Evolutionary conservation across 306 rosid genomes (phyloP).

Genomic region (Calophaca sinica): DNA sequence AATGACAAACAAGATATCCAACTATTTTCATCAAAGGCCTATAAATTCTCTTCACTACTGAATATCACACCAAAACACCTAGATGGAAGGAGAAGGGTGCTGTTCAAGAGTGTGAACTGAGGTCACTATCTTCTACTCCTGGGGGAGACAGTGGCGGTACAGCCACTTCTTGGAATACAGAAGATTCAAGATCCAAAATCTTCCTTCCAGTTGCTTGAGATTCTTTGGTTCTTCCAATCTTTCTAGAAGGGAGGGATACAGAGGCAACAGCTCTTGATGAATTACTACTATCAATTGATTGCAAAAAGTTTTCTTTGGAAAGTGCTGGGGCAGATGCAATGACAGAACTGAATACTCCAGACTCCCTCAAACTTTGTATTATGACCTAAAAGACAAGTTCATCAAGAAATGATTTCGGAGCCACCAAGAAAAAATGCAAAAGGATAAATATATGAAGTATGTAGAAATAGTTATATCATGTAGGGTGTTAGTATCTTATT

Average conservation of each 20-base stretch:
- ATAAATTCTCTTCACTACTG: conserved; percentile 36
- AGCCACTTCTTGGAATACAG: conserved; percentile 62
- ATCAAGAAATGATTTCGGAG: conserved; percentile 23
- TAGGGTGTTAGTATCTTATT: conserved; percentile 17
- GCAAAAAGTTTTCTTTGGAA: conserved; percentile 80
- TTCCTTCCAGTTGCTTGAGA: conserved; percentile 68
- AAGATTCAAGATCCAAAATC: conserved; percentile 59
- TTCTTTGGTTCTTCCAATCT: conserved; percentile 51
- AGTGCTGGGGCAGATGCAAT: conserved; percentile 78
- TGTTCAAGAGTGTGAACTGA: conserved; percentile 41
- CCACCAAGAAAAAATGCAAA: background rate
- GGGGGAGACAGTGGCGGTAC: conserved; percentile 91
- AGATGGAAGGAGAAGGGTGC: conserved; percentile 10
- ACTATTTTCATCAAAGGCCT: background rate
- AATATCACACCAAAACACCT: background rate
- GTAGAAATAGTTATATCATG: conserved; percentile 3
- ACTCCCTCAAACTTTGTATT: conserved; percentile 85
- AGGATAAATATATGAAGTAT: background rate
- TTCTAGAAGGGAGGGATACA: conserved; percentile 74
- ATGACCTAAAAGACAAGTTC: conserved; percentile 62
- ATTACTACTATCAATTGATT: conserved; percentile 75
- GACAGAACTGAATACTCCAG: conserved; percentile 88
- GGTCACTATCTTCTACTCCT: conserved; percentile 50
- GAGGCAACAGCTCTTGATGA: conserved; percentile 72
- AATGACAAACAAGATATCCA: conserved; percentile 19